Evolutionary conservation across 768 basidiomycete species (phyloP).

Genomic region (Vishniacozyma victoriae): DNA sequence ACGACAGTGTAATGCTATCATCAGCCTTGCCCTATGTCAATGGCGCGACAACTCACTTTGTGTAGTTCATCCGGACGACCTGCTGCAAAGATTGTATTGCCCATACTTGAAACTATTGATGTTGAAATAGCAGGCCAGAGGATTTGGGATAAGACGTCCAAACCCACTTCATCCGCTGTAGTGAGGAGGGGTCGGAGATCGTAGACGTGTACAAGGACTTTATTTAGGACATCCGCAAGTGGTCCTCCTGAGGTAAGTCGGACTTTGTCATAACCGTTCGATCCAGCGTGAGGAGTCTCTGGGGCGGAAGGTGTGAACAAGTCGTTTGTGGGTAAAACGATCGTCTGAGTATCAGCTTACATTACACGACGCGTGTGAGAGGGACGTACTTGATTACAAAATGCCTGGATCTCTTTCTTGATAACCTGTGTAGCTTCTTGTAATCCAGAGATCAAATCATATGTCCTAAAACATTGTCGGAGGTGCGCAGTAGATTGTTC

Average conservation of each 20-base stretch:
- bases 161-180: constrained; percentile 68
- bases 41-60: constrained; percentile 59
- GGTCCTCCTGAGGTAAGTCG: constrained; percentile 62
- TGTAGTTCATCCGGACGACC: constrained; percentile 86
- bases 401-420: constrained; percentile 62
- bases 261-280: constrained; percentile 50
- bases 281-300: constrained; percentile 56
- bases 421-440: constrained; percentile 83
- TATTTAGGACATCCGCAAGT: constrained; percentile 61
- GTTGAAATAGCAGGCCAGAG: constrained; percentile 79
- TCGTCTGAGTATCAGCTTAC: too few relatives aligned
- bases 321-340: constrained; percentile 61
- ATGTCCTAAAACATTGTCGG: constrained; percentile 39
- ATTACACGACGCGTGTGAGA: too few relatives aligned
- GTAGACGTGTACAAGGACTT: constrained; percentile 53
- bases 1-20: constrained; percentile 76
- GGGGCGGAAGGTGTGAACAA: too few relatives aligned
- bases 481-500: constrained; percentile 9
- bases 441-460: constrained; percentile 66
- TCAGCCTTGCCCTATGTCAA: neutral
- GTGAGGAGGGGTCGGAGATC: constrained; percentile 52
- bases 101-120: constrained; percentile 78
- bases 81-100: constrained; percentile 75
- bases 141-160: constrained; percentile 80
- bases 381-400: constrained; percentile 76